A percentile compares a stretch with the other conserved stretches of the same genome.
Evolutionary conservation across 257 asterid species (phyloP).

Genomic region (Verbascum thapsus): DNA sequence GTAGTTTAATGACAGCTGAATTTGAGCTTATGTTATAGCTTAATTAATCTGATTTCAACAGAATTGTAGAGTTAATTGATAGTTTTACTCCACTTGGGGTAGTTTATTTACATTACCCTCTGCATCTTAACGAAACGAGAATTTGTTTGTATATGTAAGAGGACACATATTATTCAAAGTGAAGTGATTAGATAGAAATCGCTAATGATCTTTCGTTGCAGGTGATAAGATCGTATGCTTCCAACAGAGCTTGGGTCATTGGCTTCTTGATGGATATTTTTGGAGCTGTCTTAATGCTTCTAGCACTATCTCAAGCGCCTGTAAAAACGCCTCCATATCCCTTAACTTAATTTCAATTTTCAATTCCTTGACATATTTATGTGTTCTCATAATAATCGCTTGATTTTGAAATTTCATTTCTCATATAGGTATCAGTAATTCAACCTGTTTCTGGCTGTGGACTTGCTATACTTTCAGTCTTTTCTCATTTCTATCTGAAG

Average conservation of each 20-base stretch:
- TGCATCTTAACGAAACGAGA: too few species aligned
- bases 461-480: constrained; percentile 91
- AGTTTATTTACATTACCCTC: not conserved
- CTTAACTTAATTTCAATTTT: constrained; percentile 11
- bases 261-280: constrained; percentile 94
- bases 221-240: constrained; percentile 93
- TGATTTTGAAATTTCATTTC: constrained; percentile 8
- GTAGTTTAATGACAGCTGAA: not conserved
- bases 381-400: constrained; percentile 1
- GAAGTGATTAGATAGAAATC: not conserved
- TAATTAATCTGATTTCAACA: not conserved
- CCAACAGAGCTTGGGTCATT: constrained; percentile 76
- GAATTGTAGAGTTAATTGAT: not conserved
- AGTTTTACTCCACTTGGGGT: not conserved
- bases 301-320: constrained; percentile 94
- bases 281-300: constrained; percentile 92
- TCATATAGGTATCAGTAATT: constrained; percentile 80
- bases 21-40: not conserved
- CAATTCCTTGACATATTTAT: not conserved
- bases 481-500: constrained; percentile 95
- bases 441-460: constrained; percentile 99
- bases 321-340: constrained; percentile 45
- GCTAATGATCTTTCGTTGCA: constrained; percentile 35
- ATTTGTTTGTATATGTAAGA: not conserved
- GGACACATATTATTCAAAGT: not conserved